Evolutionary conservation across 805 yeast genomes (phyloP), one percentile per base, ranked within the genome.

Genomic region (Candida coquimbonensis): DNA sequence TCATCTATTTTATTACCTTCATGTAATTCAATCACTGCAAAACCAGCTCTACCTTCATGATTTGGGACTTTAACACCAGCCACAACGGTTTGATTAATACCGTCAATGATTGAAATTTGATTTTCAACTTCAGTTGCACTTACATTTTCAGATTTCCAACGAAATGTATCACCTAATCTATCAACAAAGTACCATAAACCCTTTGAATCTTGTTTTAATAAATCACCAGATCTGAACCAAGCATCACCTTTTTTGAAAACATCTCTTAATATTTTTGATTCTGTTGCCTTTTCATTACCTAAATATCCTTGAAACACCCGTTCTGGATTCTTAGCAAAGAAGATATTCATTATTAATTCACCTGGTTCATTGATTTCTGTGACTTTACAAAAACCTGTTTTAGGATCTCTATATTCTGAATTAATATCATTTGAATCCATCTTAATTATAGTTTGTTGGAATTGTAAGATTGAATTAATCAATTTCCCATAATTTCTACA

Each of bases 141-240:
- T 11, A 91, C 96, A 63, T 90, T 90, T 67, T 90, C 98, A 2
- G 95, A 84, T 67, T 88, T 91, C 98, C 98, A 90, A 55, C 98
- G 74, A 69, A 86, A 90, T 0, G 97, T 91, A 60, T 90, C 98
- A 37, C 98, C 98, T 58, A 91, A 67, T 59, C 98, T 73, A 69
- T 90, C 98, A 39, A 89, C 87, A 64, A 90, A 90, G 65, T 83
- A 87, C 61, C 84, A 73, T 52, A 82, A 66, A 1, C 87, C 85
- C 52, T 81, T 74, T n/a, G 36, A 33, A 62, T 88, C 96, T 60
- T 72, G 66, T 54, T 70, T 78, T 59, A 91, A 70, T 53, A 90
- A 71, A 62, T 90, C 98, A 38, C 96, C 97, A 26, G 87, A 77
- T 59, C 96, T 74, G 57, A 85, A 83, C 84, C 88, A 90, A 1